These are phyloP conservation scores for Citrus medica DNA, from an alignment of 345 rosid genomes.

Conservation along the genomic window DNA sequence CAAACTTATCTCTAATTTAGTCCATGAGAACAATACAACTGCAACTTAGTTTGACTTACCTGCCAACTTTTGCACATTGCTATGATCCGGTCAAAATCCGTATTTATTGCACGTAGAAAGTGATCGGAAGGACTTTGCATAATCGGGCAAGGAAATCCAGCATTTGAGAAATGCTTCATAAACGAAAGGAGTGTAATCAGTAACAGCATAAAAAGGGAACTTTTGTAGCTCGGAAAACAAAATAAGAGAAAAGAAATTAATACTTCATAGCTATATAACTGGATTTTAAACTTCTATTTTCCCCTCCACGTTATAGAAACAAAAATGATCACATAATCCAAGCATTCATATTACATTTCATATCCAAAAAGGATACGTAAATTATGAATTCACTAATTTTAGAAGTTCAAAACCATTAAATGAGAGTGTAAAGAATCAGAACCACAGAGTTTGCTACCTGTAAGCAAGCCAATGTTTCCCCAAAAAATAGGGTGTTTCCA, in stretches of 20 bases:
- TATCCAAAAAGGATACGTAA: background rate
- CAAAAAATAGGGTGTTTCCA: slow-evolving; percentile 95
- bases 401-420: slow-evolving; percentile 4
- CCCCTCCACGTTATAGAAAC: background rate
- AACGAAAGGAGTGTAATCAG: slow-evolving; percentile 25
- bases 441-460: slow-evolving; percentile 46
- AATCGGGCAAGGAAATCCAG: slow-evolving; percentile 99
- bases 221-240: background rate
- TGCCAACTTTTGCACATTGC: slow-evolving; percentile 99
- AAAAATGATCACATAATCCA: slow-evolving; percentile 7
- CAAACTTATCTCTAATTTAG: background rate
- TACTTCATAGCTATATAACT: too few relatives aligned
- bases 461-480: slow-evolving; percentile 97
- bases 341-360: background rate
- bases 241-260: background rate
- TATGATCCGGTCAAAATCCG: slow-evolving; percentile 97
- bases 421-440: slow-evolving; percentile 1
- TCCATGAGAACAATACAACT: background rate
- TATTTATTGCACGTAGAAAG: slow-evolving; percentile 94
- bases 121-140: slow-evolving; percentile 99
- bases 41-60: slow-evolving; percentile 38
- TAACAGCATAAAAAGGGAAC: background rate
- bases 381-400: slow-evolving; percentile 1
- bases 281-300: background rate
- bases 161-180: slow-evolving; percentile 95